Base-by-base conservation (phyloP, 768 basidiomycete genomes). In the Auriscalpium vulgare region DNA sequence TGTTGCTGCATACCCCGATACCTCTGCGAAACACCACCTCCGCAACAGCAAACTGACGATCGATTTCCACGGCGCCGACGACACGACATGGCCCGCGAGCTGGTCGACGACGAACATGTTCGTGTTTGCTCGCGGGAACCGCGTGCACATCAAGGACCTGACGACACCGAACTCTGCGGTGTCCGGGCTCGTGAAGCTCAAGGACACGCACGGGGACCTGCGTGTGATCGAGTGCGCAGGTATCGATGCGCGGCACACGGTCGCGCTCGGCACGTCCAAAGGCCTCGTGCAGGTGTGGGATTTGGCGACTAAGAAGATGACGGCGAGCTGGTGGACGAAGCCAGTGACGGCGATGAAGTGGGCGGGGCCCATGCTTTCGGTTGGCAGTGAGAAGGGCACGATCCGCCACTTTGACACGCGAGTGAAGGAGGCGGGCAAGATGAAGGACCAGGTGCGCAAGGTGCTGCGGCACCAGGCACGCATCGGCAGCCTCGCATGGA, bases 281-380 rank as follows among this genome's bases (percentile, higher is more conserved):
- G 88, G 88, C 2, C 69, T 76, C 11, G 74, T 91, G 14, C 86
- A 88, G 68, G 72, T 91, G 11, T 91, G 87, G 84, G 88, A 91
- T 62, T 69, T 81, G 45, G 74, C 76, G 53, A 68, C 79, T 11
- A 78, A 80, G 59, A 81, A 80, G 65, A 73, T 77, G 63, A 75
- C 80, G 9, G 65, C 77, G 19, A 78, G 70, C 37, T 82, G 78
- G 76, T 68, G 78, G 34, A 83, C 84, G 75, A 77, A 76, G 52
- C 82, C 83, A 44, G 78, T 87, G 17, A 78, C 81, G 0, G 75
- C 79, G 16, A 71, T 93, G 70, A 74, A 75, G 19, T 92, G 88
- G 84, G 79, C 79, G 60, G 80, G 79, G 3, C 76, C 79, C 17
- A 71, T 85, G 10, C 72, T 93, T n/a, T 80, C 79, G 14, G 77